Percentiles rank a stretch among this genome's conserved stretches.
These are phyloP conservation scores for Pulveroboletus sp. DNA, from an alignment of 768 basidiomycete species.

Conservation along the genomic window DNA sequence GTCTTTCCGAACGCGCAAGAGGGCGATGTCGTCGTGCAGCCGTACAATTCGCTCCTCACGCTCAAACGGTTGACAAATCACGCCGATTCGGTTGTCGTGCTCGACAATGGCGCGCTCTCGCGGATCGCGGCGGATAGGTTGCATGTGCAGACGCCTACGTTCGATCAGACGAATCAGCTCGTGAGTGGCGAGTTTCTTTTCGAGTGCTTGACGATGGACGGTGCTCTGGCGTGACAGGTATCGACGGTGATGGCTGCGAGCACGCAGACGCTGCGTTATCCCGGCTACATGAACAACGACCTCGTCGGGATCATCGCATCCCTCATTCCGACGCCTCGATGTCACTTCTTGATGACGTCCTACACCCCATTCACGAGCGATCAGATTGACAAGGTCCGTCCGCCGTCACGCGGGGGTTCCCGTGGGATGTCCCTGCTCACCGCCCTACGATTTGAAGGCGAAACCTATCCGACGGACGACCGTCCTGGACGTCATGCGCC, in stretches of 20 bases:
- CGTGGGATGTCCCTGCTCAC: neutral
- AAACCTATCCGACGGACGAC: constrained; percentile 96
- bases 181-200: constrained; percentile 37
- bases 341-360: constrained; percentile 98
- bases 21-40: constrained; percentile 96
- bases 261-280: constrained; percentile 94
- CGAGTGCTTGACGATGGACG: neutral
- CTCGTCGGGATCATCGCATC: constrained; percentile 95
- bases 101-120: constrained; percentile 92
- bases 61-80: constrained; percentile 93
- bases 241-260: constrained; percentile 98
- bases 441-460: constrained; percentile 54
- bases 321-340: constrained; percentile 93
- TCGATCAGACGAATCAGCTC: constrained; percentile 90
- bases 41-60: constrained; percentile 93
- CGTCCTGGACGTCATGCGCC: constrained; percentile 97
- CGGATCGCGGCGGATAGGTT: constrained; percentile 91
- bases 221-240: constrained; percentile 47
- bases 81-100: constrained; percentile 94
- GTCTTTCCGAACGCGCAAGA: constrained; percentile 95
- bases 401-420: neutral
- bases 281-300: constrained; percentile 99
- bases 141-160: constrained; percentile 81
- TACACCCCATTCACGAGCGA: constrained; percentile 99
- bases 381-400: constrained; percentile 84